Evolutionary conservation across 495 filamentous ascomycete species (phyloP).

Genomic region (Lasiosphaeria hispida): DNA sequence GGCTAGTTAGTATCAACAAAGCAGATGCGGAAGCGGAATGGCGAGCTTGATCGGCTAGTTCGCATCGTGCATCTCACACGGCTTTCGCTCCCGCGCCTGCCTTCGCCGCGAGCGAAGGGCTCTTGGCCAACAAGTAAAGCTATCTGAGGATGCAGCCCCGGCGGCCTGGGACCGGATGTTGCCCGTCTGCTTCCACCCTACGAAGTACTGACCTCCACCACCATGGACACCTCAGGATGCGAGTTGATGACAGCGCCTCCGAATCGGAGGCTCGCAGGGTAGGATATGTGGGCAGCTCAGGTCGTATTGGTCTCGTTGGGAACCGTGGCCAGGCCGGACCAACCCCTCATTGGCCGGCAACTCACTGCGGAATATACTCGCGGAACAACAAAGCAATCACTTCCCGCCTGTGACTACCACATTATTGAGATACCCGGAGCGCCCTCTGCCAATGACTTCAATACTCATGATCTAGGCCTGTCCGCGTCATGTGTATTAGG

Average conservation of each 20-base stretch:
- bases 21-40: too few species aligned
- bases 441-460: slow-evolving; percentile 1
- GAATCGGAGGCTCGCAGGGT: slow-evolving; percentile 4
- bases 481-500: neutral
- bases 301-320: neutral
- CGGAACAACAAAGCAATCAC: slow-evolving; percentile 3
- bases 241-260: neutral
- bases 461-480: neutral
- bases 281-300: neutral
- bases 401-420: neutral
- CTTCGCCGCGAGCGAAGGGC: too few species aligned
- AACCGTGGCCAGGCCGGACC: neutral
- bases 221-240: neutral
- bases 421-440: neutral
- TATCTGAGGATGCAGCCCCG: too few species aligned
- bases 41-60: too few species aligned
- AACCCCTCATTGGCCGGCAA: neutral
- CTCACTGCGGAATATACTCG: slow-evolving; percentile 5
- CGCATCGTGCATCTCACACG: too few species aligned
- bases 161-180: too few species aligned
- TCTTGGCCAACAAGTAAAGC: too few species aligned
- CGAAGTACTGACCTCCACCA: neutral
- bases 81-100: too few species aligned
- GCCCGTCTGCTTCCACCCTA: too few species aligned
- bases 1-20: too few species aligned